Evolutionary conservation across 2,329 filamentous ascomycete genomes (phyloP).

Genomic region (Cladophialophora psammophila): DNA sequence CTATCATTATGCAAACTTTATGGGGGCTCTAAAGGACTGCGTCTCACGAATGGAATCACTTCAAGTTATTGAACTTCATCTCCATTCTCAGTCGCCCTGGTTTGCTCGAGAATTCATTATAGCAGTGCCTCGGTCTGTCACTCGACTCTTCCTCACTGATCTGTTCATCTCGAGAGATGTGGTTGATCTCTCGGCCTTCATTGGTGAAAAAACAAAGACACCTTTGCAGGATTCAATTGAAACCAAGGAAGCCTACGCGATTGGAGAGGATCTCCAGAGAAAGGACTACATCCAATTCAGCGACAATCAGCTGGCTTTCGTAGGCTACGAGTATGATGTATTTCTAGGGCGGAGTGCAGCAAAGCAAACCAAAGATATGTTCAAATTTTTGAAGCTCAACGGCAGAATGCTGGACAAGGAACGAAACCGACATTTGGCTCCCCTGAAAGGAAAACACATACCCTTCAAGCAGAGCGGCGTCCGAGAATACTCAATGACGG

Average conservation of each 20-base stretch:
- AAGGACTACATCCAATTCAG: constrained; percentile 31
- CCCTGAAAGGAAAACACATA: constrained; percentile 14
- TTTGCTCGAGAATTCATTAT: constrained; percentile 31
- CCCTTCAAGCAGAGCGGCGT: constrained; percentile 6
- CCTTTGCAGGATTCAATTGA: neutral
- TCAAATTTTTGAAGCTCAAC: constrained; percentile 34
- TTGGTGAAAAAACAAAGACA: constrained; percentile 18
- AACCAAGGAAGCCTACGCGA: neutral
- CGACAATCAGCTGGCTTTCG: constrained; percentile 28
- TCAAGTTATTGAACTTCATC: constrained; percentile 35
- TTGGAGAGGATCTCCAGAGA: constrained; percentile 25
- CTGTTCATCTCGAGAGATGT: constrained; percentile 20
- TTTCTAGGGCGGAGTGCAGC: neutral
- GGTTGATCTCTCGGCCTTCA: neutral
- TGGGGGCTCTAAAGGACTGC: constrained; percentile 22
- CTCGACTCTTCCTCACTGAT: constrained; percentile 33
- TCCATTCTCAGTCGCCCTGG: constrained; percentile 25
- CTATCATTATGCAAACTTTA: constrained; percentile 23
- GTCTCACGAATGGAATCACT: constrained; percentile 25
- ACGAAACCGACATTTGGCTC: constrained; percentile 35
- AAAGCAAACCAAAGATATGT: constrained; percentile 5
- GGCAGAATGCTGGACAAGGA: constrained; percentile 36
- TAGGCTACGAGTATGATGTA: constrained; percentile 33
- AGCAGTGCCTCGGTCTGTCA: constrained; percentile 27
- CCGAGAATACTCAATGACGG: neutral